A percentile compares a stretch with the other conserved stretches of the same genome.
phyloP scores from a whole-genome alignment of 306 rosid genomes.

The Dicorynia guianensis region DNA sequence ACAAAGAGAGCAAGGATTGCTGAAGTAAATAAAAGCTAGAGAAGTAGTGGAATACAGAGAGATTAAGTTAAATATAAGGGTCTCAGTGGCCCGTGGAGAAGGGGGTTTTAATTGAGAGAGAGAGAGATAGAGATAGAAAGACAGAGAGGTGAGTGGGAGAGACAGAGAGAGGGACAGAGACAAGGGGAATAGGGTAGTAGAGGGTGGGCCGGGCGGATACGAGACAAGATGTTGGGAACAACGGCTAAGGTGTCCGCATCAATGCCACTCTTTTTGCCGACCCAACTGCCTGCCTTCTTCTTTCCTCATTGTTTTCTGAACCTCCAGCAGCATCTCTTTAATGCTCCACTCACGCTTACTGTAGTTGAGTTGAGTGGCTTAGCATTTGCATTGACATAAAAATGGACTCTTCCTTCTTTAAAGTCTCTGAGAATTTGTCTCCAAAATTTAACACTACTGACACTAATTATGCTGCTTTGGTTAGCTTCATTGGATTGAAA shows the following conservation, averaged over 20 bases:
- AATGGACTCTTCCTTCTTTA: too few species aligned
- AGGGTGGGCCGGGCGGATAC: too few species aligned
- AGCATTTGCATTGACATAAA: too few species aligned
- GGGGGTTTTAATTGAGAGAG: conserved; percentile 21
- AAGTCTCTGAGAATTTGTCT: too few species aligned
- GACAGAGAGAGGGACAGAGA: too few species aligned
- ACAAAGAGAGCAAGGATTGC: neutral
- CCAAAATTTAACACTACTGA: too few species aligned
- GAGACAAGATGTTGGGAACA: conserved; percentile 52
- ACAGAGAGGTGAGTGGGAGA: neutral
- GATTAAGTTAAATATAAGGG: conserved; percentile 10
- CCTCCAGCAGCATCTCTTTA: too few species aligned
- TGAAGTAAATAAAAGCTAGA: neutral
- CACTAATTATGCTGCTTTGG: too few species aligned
- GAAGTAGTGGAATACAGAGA: neutral
- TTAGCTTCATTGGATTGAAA: neutral
- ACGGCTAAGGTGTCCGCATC: conserved; percentile 57
- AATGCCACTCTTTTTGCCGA: conserved; percentile 59
- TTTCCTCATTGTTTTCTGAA: conserved; percentile 34
- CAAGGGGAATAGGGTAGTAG: too few species aligned
- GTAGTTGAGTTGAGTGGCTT: too few species aligned
- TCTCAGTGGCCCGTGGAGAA: neutral
- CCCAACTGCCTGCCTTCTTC: conserved; percentile 46
- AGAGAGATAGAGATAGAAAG: neutral
- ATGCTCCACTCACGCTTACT: neutral